Evolutionary conservation across 208 protist genomes (phyloP), one percentile per base, ranked within the genome.

Genomic region (Acanthamoeba comandoni): DNA sequence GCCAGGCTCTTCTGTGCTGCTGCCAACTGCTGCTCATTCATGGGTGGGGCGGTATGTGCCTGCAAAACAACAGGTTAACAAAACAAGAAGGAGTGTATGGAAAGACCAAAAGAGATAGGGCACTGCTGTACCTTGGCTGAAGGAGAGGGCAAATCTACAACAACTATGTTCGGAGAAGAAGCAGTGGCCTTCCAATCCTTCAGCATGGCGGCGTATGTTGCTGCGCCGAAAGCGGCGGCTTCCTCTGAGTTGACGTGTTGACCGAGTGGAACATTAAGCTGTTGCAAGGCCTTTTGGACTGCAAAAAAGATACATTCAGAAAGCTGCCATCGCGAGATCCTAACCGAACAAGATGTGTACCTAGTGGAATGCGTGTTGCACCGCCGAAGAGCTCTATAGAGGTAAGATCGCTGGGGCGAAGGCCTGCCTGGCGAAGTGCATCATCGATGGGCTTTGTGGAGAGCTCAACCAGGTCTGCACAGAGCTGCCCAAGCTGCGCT

Each of bases 341-440:
- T 75, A 11, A 39, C 64, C 9, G 9, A 11, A 71, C 24, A 71
- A 26, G 70, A 4, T 7, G 17, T n/a, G 39, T 57, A 80, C 70
- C 48, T n/a, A 60, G 22, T 17, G 70, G 70, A 7, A 55, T 7
- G 3, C 70, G 70, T 51, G 48, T 3, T 15, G 70, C 70, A 17
- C 70, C 70, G 70, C 70, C 70, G 31, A 80, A 51, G 39, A 80
- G 70, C 19, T 80, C 70, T n/a, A 80, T 80, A 51, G 39, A n/a
- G 7, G 70, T 43, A 9, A 80, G 48, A 19, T 80, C 70, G 70
- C 48, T 11, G 17, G n/a, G 17, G 48, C 48, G 8, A 7, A 80
- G 3, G 2, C 70, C 70, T 13, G 70, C 70, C 43, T 80, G 39
- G 9, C 48, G 48, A 26, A 80, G 70, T 7, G 70, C 70, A 26